These are phyloP conservation scores for Flaveria bidentis DNA, from an alignment of 129 eudicot genomes.

Conservation along the genomic window DNA sequence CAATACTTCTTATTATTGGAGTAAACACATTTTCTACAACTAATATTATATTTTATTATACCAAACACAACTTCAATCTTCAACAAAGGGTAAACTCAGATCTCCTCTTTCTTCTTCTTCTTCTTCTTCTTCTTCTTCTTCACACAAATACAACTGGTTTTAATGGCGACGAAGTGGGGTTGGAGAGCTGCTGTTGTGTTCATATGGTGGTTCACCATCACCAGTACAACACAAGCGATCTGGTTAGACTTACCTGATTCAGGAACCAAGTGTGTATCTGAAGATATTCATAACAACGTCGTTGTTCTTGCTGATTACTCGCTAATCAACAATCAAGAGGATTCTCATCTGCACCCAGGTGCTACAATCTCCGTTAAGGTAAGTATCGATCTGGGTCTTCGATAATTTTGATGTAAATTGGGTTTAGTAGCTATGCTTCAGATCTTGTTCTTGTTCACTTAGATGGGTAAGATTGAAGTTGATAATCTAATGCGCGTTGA, in stretches of 20 bases:
- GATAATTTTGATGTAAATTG: neutral
- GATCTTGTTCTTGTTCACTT: neutral
- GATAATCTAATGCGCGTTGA: neutral
- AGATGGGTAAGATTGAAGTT: neutral
- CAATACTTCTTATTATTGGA: neutral
- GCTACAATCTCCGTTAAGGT: conserved; percentile 51
- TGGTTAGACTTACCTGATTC: conserved; percentile 57
- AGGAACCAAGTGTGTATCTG: conserved; percentile 72
- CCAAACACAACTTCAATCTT: neutral
- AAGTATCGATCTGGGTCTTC: conserved; percentile 12
- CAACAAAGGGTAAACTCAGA: conserved; percentile 13
- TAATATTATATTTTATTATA: neutral
- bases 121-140: conserved; percentile 14
- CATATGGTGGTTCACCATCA: conserved; percentile 14
- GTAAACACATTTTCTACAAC: neutral
- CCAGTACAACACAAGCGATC: conserved; percentile 28
- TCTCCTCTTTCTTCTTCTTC: conserved; percentile 11
- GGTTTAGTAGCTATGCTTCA: neutral
- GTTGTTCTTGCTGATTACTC: conserved; percentile 61
- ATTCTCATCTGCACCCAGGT: conserved; percentile 20
- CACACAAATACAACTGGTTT: neutral
- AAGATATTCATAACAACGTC: conserved; percentile 59
- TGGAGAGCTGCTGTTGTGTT: conserved; percentile 22
- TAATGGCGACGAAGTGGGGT: conserved; percentile 12
- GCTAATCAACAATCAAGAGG: conserved; percentile 35